Percentiles rank a stretch among this genome's conserved stretches.
Evolutionary conservation across 257 asterid genomes (phyloP).

Genomic region (Mitragyna speciosa): DNA sequence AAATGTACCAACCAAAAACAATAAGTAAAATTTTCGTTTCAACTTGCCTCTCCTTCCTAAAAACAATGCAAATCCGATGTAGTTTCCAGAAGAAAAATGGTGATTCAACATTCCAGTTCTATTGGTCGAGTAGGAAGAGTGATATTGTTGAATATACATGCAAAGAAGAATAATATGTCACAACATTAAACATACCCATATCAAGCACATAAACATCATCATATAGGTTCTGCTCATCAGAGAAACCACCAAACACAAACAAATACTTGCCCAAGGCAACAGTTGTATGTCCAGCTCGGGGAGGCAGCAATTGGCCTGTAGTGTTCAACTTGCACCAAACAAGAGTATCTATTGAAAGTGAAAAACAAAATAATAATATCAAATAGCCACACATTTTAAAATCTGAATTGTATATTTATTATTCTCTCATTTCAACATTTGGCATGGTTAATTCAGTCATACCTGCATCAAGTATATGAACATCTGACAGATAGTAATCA

Average conservation of each 20-base stretch:
- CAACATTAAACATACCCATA: constrained; percentile 60
- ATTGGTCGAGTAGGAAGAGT: not conserved
- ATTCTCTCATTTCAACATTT: not conserved
- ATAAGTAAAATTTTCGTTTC: not conserved
- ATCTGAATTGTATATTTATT: too few species aligned
- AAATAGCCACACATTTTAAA: constrained; percentile 9
- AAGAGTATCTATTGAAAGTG: constrained; percentile 60
- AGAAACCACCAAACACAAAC: constrained; percentile 93
- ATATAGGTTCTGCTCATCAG: constrained; percentile 82
- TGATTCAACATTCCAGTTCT: not conserved
- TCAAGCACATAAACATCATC: constrained; percentile 86
- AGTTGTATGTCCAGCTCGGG: constrained; percentile 97
- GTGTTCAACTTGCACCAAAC: constrained; percentile 92
- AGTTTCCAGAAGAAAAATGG: not conserved
- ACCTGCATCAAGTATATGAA: constrained; percentile 97
- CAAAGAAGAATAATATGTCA: not conserved
- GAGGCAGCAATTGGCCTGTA: constrained; percentile 81
- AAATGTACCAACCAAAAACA: not conserved
- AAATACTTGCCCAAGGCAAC: constrained; percentile 69
- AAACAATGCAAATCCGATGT: not conserved
- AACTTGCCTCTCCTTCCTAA: not conserved
- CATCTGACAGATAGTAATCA: constrained; percentile 82
- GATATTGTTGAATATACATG: not conserved
- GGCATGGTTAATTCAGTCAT: constrained; percentile 2
- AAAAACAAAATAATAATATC: constrained; percentile 18